phyloP scores from a whole-genome alignment of 2,329 filamentous ascomycete genomes.

The Cadophora gregata region DNA sequence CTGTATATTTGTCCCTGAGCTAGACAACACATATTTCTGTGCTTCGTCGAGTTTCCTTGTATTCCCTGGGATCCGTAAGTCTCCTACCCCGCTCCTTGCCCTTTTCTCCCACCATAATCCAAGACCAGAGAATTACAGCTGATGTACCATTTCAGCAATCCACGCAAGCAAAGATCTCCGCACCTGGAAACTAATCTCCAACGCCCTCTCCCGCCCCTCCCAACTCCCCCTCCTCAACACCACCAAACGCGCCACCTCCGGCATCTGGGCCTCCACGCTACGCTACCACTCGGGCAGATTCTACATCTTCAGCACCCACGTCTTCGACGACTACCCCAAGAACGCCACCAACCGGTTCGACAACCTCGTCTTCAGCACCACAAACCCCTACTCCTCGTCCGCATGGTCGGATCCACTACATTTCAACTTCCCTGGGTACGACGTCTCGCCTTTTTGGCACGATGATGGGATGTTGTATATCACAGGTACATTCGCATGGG shows the following conservation, averaged over 20 bases:
- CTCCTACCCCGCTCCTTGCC: neutral
- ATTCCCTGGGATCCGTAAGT: slow-evolving; percentile 48
- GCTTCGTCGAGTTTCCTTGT: slow-evolving; percentile 48
- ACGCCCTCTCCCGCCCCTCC: slow-evolving; percentile 45
- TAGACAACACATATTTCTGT: slow-evolving; percentile 48
- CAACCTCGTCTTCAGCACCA: slow-evolving; percentile 50
- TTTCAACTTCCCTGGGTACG: slow-evolving; percentile 45
- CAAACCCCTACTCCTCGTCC: slow-evolving; percentile 48
- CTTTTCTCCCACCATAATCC: neutral
- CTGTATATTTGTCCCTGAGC: slow-evolving; percentile 46
- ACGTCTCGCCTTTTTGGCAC: neutral
- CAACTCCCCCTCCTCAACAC: slow-evolving; percentile 48
- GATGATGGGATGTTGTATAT: neutral
- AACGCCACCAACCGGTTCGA: slow-evolving; percentile 49
- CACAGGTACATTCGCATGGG: neutral
- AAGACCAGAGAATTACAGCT: neutral
- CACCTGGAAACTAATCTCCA: slow-evolving; percentile 55
- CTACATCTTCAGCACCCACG: slow-evolving; percentile 51
- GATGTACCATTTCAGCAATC: slow-evolving; percentile 38
- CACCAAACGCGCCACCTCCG: slow-evolving; percentile 46
- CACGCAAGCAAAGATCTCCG: slow-evolving; percentile 57
- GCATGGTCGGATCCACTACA: slow-evolving; percentile 53
- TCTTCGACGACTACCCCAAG: slow-evolving; percentile 47
- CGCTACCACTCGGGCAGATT: slow-evolving; percentile 51
- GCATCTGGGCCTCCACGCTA: slow-evolving; percentile 56